Conservation (phyloP, 1,284 basidiomycete genomes). For the Fomitopsis pinicola region DNA sequence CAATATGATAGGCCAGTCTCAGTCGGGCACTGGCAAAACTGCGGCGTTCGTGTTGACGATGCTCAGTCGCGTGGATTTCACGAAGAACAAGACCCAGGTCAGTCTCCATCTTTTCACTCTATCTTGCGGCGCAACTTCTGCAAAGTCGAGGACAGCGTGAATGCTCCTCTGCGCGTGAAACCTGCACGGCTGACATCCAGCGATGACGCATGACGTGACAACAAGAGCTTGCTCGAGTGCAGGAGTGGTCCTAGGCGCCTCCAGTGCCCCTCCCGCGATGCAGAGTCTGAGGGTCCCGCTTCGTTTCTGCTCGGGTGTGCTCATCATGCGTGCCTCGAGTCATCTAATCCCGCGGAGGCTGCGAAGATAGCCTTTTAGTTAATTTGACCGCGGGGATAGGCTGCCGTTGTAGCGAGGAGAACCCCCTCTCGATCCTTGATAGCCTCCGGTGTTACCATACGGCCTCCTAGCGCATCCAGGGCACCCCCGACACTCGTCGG, state of each 20-base stretch:
- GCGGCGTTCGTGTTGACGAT: constrained; percentile 98
- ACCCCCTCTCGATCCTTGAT: background rate
- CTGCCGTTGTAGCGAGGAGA: background rate
- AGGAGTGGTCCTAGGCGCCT: too few relatives aligned
- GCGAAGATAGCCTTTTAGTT: too few relatives aligned
- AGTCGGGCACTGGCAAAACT: constrained; percentile 99
- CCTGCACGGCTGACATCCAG: background rate
- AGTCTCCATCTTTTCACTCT: constrained; percentile 12
- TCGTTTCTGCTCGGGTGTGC: background rate
- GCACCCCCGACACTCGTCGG: background rate
- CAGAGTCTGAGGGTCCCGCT: background rate
- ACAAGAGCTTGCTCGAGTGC: background rate
- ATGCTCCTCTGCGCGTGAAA: too few relatives aligned
- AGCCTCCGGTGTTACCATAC: background rate
- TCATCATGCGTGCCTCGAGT: background rate
- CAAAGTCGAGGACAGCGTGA: too few relatives aligned
- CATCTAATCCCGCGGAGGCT: background rate
- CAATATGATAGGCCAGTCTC: constrained; percentile 99
- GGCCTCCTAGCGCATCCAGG: background rate
- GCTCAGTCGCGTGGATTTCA: constrained; percentile 91
- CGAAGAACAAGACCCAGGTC: constrained; percentile 81
- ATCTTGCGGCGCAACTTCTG: background rate
- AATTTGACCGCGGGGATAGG: background rate
- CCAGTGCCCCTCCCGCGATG: background rate
- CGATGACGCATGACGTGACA: background rate